Conservation (phyloP, 306 rosid genomes). For the Malus sylvestris region DNA sequence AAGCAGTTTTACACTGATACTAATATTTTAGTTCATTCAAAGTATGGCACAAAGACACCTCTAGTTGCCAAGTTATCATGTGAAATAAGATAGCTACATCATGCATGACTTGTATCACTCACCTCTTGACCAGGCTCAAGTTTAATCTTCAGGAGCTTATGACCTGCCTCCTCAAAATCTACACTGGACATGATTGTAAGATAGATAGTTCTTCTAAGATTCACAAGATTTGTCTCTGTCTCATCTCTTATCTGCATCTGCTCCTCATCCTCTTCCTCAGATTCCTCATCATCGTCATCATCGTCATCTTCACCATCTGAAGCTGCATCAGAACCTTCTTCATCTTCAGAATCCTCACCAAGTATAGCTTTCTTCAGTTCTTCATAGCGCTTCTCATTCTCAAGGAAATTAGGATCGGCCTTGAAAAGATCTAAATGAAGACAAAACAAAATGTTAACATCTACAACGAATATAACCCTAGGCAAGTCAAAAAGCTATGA, state of each 20-base stretch:
- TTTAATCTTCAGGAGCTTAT: conserved; percentile 87
- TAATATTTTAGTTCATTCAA: background rate
- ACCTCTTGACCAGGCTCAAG: conserved; percentile 99
- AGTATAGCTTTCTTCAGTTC: conserved; percentile 65
- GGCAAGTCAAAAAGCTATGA: conserved; percentile 1
- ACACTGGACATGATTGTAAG: conserved; percentile 94
- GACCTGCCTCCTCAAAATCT: conserved; percentile 98
- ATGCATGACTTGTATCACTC: conserved; percentile 23
- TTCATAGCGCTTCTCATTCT: conserved; percentile 74
- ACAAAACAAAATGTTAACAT: background rate
- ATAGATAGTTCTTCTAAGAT: conserved; percentile 85
- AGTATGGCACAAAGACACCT: background rate
- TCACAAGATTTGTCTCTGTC: conserved; percentile 88
- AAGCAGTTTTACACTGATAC: background rate
- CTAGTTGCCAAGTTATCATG: background rate
- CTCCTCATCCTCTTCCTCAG: conserved; percentile 67
- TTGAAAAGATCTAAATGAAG: conserved; percentile 61
- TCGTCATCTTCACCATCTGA: conserved; percentile 33
- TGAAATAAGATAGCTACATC: background rate
- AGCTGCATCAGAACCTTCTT: conserved; percentile 56
- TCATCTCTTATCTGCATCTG: conserved; percentile 74
- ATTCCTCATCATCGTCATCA: conserved; percentile 31
- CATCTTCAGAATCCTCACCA: conserved; percentile 68
- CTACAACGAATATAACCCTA: background rate
- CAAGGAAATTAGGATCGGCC: conserved; percentile 65